phyloP scores from a whole-genome alignment of 768 basidiomycete genomes.

The Termitomyces sp. region DNA sequence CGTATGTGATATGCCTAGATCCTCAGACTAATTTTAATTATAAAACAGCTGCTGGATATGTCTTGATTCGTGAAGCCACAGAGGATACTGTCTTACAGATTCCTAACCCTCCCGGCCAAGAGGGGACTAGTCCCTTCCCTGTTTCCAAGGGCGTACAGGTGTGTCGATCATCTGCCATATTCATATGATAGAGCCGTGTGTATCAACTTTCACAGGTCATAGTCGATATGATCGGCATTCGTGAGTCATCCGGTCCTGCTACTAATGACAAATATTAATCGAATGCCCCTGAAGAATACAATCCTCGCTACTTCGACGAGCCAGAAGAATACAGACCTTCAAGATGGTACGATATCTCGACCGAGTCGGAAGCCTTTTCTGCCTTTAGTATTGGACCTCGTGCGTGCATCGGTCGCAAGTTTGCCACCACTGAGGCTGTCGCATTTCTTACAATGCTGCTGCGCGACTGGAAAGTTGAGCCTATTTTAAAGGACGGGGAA shows the following conservation, averaged over 20 bases:
- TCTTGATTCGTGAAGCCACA: constrained; percentile 36
- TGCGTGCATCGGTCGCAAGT: constrained; percentile 50
- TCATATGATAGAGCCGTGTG: not conserved
- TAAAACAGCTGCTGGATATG: constrained; percentile 31
- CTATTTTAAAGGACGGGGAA: constrained; percentile 33
- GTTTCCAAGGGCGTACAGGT: constrained; percentile 35
- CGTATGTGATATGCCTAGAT: constrained; percentile 26
- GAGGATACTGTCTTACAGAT: constrained; percentile 37
- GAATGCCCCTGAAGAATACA: constrained; percentile 32
- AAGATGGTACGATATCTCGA: constrained; percentile 39
- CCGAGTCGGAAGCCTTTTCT: constrained; percentile 37
- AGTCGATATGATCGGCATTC: constrained; percentile 44
- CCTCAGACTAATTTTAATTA: not conserved
- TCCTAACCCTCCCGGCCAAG: constrained; percentile 34
- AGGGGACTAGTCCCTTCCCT: constrained; percentile 30
- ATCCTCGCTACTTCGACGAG: constrained; percentile 43
- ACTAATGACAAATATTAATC: not conserved
- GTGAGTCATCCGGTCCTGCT: constrained; percentile 25
- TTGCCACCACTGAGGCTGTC: constrained; percentile 47
- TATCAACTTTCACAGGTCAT: constrained; percentile 23
- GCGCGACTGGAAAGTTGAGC: constrained; percentile 48
- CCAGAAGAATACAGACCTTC: constrained; percentile 45
- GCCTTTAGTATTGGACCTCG: constrained; percentile 50
- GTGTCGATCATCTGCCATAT: not conserved
- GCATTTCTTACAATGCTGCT: constrained; percentile 47